phyloP scores from a whole-genome alignment of 495 filamentous ascomycete genomes.

The Penicillium subrubescens region DNA sequence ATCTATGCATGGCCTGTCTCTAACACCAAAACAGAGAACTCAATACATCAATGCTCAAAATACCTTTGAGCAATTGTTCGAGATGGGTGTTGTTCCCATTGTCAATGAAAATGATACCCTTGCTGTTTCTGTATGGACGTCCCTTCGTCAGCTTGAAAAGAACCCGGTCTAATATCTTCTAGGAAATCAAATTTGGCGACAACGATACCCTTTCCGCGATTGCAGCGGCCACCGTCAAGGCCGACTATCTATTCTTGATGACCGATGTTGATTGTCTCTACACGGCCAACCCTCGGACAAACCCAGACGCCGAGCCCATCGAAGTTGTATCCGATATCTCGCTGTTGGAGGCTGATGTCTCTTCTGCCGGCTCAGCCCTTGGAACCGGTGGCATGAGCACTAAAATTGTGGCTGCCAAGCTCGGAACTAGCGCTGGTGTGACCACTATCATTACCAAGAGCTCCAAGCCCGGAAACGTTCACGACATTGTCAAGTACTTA shows the following conservation, averaged over 20 bases:
- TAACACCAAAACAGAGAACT: constrained; percentile 61
- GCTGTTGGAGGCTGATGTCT: constrained; percentile 85
- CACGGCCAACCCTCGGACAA: constrained; percentile 85
- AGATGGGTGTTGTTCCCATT: constrained; percentile 96
- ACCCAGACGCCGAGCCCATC: constrained; percentile 85
- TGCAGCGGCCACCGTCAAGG: constrained; percentile 95
- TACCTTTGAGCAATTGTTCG: constrained; percentile 83
- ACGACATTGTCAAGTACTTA: constrained; percentile 80
- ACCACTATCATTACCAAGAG: constrained; percentile 93
- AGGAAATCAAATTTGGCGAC: constrained; percentile 99
- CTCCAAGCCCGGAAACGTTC: constrained; percentile 89
- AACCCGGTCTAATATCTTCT: background rate
- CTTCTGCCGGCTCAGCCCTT: constrained; percentile 80
- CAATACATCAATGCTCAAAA: constrained; percentile 97
- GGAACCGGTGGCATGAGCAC: constrained; percentile 99
- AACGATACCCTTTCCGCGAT: constrained; percentile 97
- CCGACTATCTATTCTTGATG: constrained; percentile 97
- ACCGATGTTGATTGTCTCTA: constrained; percentile 98
- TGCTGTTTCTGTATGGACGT: constrained; percentile 67
- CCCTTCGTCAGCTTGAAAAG: background rate
- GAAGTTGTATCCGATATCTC: constrained; percentile 90
- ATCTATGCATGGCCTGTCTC: background rate
- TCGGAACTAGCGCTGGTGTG: constrained; percentile 92
- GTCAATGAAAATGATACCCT: constrained; percentile 99
- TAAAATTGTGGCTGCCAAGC: constrained; percentile 91